A percentile compares a stretch with the other conserved stretches of the same genome.
These are phyloP conservation scores for Ogataea saltuana DNA, from an alignment of 805 yeast species.

Conservation along the genomic window DNA sequence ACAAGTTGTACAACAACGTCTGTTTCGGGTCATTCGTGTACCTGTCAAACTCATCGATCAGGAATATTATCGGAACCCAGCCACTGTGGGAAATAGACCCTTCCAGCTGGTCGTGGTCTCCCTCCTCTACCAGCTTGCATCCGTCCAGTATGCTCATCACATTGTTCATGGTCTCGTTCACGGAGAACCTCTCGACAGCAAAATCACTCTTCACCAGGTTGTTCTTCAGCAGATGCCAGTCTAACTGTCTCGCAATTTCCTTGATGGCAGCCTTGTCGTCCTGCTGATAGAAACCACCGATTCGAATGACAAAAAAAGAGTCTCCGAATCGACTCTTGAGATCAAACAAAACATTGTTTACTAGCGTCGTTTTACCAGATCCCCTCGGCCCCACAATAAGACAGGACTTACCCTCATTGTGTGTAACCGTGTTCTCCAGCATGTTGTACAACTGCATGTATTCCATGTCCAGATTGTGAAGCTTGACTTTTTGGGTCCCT, in stretches of 20 bases:
- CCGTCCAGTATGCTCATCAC: constrained; percentile 55
- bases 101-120: constrained; percentile 10
- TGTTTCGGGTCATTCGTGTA: constrained; percentile 76
- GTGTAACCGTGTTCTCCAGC: constrained; percentile 62
- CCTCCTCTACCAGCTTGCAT: constrained; percentile 19
- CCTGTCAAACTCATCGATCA: constrained; percentile 83
- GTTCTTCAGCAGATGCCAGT: constrained; percentile 35
- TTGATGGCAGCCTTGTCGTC: constrained; percentile 80
- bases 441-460: constrained; percentile 54
- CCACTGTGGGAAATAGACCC: constrained; percentile 20
- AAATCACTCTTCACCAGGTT: constrained; percentile 14
- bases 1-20: constrained; percentile 80
- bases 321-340: constrained; percentile 44
- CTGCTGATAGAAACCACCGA: constrained; percentile 70
- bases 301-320: constrained; percentile 59
- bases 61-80: constrained; percentile 63
- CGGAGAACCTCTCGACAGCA: constrained; percentile 22
- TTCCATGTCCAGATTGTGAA: constrained; percentile 41
- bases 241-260: constrained; percentile 84
- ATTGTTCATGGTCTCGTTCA: constrained; percentile 59
- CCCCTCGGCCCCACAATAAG: constrained; percentile 79
- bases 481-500: constrained; percentile 17
- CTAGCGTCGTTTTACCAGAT: constrained; percentile 68
- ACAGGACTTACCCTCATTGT: constrained; percentile 79
- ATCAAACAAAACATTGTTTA: constrained; percentile 55